Base-by-base conservation (phyloP, 2,329 filamentous ascomycete species). In the Colletotrichum caudatum region DNA sequence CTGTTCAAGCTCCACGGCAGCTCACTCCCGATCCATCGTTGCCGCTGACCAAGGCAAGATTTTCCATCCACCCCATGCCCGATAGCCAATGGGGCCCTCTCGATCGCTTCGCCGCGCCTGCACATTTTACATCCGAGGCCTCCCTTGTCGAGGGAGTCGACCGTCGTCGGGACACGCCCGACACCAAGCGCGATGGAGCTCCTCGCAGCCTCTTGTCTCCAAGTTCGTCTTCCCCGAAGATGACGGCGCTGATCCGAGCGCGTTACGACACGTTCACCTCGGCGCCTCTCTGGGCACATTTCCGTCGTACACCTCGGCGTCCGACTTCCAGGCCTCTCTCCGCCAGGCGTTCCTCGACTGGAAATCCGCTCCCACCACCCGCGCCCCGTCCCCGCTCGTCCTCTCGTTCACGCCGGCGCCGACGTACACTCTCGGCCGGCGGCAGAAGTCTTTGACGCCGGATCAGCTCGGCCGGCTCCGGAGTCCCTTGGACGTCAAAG, bases 361-460 rank as follows among this genome's bases (percentile, higher is more conserved):
- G 78, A 83, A 82, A 60, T 75, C 70, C 66, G 76, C 58, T 33
- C 75, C 26, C 61, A 76, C 65, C 2, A 2, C 80, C 1, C 74
- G 82, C 5, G 80, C 87, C 11, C 92, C 92, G 1, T 83, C 85
- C 18, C 93, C 94, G 35, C 90, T 89, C 41, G 86, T 98, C 74
- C 86, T 98, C 74, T 94, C 94, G 74, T 96, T 97, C 81, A 91
- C 93, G 65, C 93, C 94, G 59, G 83, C 87, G 44, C 94, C 95
- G 1, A 94, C 94, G 58, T 98, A 96, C 82, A 98, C 95, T 18
- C 92, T 95, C 74, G 96, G 96, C 66, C 92, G 95, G 7, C 92
- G 96, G 41, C 94, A 98, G 77, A 80, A 79, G 76, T 80, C 82
- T 2, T 81, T 93, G 3, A 82, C 84, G 1, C 63, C 77, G 0